phyloP scores from a whole-genome alignment of 352 stramenopile species.

The Globisporangium spinosum region DNA sequence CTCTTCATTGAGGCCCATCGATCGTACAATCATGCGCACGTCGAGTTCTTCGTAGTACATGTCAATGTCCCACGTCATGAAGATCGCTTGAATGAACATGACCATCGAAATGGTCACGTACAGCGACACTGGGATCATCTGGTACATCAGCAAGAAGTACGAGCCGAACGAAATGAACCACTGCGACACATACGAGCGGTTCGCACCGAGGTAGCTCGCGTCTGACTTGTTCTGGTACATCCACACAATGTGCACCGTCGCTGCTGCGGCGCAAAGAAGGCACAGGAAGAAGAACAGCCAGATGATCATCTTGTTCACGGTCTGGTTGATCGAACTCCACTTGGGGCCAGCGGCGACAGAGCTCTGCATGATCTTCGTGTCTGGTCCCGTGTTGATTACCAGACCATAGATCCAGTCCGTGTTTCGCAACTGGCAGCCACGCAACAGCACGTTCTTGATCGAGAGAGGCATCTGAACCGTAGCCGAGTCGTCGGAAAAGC shows the following conservation, averaged over 20 bases:
- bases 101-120: slow-evolving; percentile 97
- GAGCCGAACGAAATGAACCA: slow-evolving; percentile 84
- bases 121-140: slow-evolving; percentile 97
- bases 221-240: slow-evolving; percentile 45
- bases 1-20: slow-evolving; percentile 88
- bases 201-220: slow-evolving; percentile 49
- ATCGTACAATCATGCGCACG: slow-evolving; percentile 80
- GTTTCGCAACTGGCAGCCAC: slow-evolving; percentile 84
- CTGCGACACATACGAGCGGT: slow-evolving; percentile 40
- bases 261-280: slow-evolving; percentile 47
- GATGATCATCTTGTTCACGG: slow-evolving; percentile 79
- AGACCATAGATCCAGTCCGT: slow-evolving; percentile 88
- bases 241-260: slow-evolving; percentile 62
- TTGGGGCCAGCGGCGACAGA: slow-evolving; percentile 53
- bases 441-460: slow-evolving; percentile 87
- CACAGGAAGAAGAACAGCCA: slow-evolving; percentile 71
- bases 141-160: slow-evolving; percentile 95
- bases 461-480: slow-evolving; percentile 50
- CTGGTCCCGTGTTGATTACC: slow-evolving; percentile 84
- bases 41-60: slow-evolving; percentile 92
- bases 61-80: slow-evolving; percentile 90
- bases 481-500: slow-evolving; percentile 10
- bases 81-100: slow-evolving; percentile 93
- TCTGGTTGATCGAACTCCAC: slow-evolving; percentile 82
- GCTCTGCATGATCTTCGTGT: slow-evolving; percentile 87